A percentile compares a stretch with the other conserved stretches of the same genome.
These are phyloP conservation scores for Grosmannia serpens DNA, from an alignment of 2,329 filamentous ascomycete genomes.

Conservation along the genomic window DNA sequence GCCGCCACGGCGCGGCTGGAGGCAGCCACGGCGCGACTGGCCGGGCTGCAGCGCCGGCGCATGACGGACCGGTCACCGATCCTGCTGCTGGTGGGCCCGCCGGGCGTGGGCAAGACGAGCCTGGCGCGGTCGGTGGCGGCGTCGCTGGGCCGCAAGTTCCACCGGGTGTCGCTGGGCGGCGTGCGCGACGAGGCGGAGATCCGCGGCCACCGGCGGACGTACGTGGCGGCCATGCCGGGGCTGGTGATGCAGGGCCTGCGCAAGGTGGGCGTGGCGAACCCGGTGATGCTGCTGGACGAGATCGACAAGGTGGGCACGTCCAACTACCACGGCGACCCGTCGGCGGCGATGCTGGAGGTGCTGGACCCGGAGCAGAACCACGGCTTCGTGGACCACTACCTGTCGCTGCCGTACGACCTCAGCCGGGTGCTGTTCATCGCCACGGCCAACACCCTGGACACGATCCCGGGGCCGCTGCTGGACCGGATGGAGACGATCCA, in stretches of 20 bases:
- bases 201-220: constrained; percentile 84
- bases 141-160: constrained; percentile 87
- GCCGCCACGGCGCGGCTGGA: background rate
- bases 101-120: constrained; percentile 92
- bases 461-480: constrained; percentile 83
- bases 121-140: constrained; percentile 87
- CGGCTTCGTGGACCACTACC: constrained; percentile 89
- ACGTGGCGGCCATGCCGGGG: constrained; percentile 98
- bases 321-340: constrained; percentile 91
- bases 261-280: constrained; percentile 92
- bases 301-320: constrained; percentile 92
- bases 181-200: constrained; percentile 97
- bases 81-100: constrained; percentile 81
- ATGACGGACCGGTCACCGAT: constrained; percentile 95
- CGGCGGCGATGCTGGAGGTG: constrained; percentile 95
- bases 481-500: constrained; percentile 97
- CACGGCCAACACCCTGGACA: constrained; percentile 89
- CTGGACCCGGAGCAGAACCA: constrained; percentile 96
- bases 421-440: constrained; percentile 97
- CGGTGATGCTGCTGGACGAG: constrained; percentile 90
- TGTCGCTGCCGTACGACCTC: constrained; percentile 89
- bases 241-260: constrained; percentile 86
- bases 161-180: constrained; percentile 90
- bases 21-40: constrained; percentile 26
- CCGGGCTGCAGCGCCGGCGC: constrained; percentile 67